Conservation (phyloP, 2,329 filamentous ascomycete genomes). For the Ophiosphaerella korrae region DNA sequence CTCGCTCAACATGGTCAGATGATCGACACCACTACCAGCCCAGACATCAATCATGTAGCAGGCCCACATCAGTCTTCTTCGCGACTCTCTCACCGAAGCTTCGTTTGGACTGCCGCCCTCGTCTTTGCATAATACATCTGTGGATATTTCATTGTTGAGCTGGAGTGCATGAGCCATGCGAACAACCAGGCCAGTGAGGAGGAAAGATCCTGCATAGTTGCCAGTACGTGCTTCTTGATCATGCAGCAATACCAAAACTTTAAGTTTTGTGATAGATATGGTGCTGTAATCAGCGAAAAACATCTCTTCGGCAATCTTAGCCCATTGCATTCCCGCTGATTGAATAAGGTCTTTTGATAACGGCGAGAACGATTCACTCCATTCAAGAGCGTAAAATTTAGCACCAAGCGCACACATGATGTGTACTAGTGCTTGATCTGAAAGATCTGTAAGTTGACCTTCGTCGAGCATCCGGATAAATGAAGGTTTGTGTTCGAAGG, state of each 20-base stretch:
- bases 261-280: constrained; percentile 38
- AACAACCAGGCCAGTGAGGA: constrained; percentile 39
- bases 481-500: constrained; percentile 39
- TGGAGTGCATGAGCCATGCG: constrained; percentile 42
- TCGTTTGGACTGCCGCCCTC: constrained; percentile 33
- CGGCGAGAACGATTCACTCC: constrained; percentile 32
- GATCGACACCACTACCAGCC: constrained; percentile 42
- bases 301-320: constrained; percentile 38
- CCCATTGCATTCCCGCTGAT: constrained; percentile 40
- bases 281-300: constrained; percentile 42
- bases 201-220: constrained; percentile 40
- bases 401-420: constrained; percentile 41
- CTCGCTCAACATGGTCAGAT: constrained; percentile 40
- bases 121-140: constrained; percentile 34
- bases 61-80: constrained; percentile 42
- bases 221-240: constrained; percentile 40
- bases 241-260: constrained; percentile 37
- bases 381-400: constrained; percentile 38
- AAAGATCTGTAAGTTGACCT: constrained; percentile 32
- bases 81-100: constrained; percentile 34
- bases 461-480: constrained; percentile 43
- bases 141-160: constrained; percentile 36
- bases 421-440: constrained; percentile 37
- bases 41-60: constrained; percentile 44
- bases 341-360: constrained; percentile 37